A percentile compares a stretch with the other conserved stretches of the same genome.
These are phyloP conservation scores for Solanum chaucha DNA, from an alignment of 257 asterid genomes.

Conservation along the genomic window DNA sequence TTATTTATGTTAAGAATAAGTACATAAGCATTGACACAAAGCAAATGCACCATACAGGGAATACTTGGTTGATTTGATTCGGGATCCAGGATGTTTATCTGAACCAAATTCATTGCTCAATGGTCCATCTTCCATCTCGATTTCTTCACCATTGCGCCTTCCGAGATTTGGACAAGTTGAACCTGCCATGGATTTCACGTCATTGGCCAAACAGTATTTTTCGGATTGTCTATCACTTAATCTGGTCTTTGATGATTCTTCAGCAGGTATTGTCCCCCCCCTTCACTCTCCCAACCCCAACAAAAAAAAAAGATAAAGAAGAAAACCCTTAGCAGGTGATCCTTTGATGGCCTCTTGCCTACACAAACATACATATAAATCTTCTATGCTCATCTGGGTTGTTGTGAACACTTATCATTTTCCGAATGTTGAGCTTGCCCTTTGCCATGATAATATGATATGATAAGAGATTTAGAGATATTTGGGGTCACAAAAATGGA, in stretches of 20 bases:
- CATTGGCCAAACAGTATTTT: constrained; percentile 81
- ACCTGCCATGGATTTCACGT: constrained; percentile 56
- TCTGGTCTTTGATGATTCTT: constrained; percentile 54
- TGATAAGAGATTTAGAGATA: background rate
- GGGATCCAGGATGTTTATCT: constrained; percentile 69
- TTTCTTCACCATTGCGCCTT: constrained; percentile 84
- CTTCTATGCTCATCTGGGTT: background rate
- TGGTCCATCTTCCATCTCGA: constrained; percentile 86
- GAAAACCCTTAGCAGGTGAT: background rate
- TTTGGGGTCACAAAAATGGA: background rate
- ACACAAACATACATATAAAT: background rate
- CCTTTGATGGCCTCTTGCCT: constrained; percentile 24
- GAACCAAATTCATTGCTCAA: constrained; percentile 91
- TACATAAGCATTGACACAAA: background rate
- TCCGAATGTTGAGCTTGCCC: background rate
- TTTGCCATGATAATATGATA: background rate
- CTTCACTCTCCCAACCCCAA: background rate
- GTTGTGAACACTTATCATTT: background rate
- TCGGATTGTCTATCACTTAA: constrained; percentile 65
- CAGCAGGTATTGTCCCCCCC: constrained; percentile 33
- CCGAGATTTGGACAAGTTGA: constrained; percentile 69
- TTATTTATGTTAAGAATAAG: background rate
- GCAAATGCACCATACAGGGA: constrained; percentile 54
- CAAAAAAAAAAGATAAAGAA: background rate
- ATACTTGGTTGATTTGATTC: constrained; percentile 68